phyloP scores from a whole-genome alignment of 2,329 filamentous ascomycete genomes.

The Claviceps pazoutovae region DNA sequence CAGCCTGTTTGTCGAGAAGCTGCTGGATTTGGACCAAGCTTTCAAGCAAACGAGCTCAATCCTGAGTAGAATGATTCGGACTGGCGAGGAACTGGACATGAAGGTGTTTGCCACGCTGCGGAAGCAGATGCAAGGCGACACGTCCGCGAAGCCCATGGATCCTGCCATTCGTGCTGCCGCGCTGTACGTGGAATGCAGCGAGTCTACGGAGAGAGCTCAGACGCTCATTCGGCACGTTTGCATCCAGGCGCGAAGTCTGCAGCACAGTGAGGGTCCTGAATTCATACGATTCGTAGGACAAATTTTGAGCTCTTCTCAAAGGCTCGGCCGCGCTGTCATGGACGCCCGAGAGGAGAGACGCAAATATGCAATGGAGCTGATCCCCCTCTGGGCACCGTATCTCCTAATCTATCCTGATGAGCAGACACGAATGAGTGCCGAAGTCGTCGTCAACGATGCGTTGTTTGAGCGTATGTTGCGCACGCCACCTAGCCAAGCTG shows the following conservation, averaged over 20 bases:
- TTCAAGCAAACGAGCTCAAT: slow-evolving; percentile 37
- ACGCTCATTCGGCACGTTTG: slow-evolving; percentile 29
- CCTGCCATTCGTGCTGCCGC: slow-evolving; percentile 45
- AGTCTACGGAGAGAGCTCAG: slow-evolving; percentile 19
- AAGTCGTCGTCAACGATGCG: slow-evolving; percentile 28
- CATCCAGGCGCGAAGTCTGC: slow-evolving; percentile 28
- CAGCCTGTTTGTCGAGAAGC: slow-evolving; percentile 50
- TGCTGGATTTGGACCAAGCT: slow-evolving; percentile 49
- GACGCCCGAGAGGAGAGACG: slow-evolving; percentile 11
- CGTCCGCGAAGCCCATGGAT: slow-evolving; percentile 27
- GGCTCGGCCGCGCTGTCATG: slow-evolving; percentile 14
- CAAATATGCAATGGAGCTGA: slow-evolving; percentile 11
- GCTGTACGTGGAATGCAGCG: slow-evolving; percentile 35
- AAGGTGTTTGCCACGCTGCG: slow-evolving; percentile 40
- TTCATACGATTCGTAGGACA: slow-evolving; percentile 32
- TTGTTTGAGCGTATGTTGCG: slow-evolving; percentile 23
- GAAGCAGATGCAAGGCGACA: slow-evolving; percentile 35
- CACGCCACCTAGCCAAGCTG: not conserved
- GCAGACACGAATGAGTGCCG: slow-evolving; percentile 26
- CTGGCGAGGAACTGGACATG: slow-evolving; percentile 34
- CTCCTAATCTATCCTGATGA: slow-evolving; percentile 34
- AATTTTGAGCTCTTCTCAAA: slow-evolving; percentile 14
- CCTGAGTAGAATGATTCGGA: slow-evolving; percentile 40
- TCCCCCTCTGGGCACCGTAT: slow-evolving; percentile 36
- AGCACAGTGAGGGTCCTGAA: slow-evolving; percentile 32